Evolutionary conservation across 257 asterid species (phyloP).

Genomic region (Lycium barbarum): DNA sequence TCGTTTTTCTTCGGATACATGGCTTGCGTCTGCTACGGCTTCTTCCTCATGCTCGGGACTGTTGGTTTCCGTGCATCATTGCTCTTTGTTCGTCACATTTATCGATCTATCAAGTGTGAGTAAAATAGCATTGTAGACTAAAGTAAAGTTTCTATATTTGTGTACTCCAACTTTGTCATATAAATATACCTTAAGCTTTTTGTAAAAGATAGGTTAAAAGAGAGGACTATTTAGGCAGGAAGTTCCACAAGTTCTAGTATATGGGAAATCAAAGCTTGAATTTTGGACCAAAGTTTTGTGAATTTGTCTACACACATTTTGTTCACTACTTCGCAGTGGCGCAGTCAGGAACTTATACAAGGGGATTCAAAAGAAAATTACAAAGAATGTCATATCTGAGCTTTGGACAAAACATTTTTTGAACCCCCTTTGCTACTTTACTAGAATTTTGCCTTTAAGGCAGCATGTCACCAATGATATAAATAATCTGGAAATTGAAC

Average conservation of each 20-base stretch:
- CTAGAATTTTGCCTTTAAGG: too few relatives aligned
- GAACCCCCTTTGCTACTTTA: too few relatives aligned
- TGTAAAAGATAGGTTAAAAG: constrained; percentile 11
- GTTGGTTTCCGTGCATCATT: constrained; percentile 37
- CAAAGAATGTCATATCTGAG: too few relatives aligned
- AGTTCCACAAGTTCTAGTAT: neutral
- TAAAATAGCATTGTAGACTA: constrained; percentile 22
- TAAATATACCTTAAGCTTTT: neutral
- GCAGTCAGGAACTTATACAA: too few relatives aligned
- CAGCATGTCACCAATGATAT: too few relatives aligned
- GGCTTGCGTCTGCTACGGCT: constrained; percentile 43
- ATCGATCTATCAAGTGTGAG: constrained; percentile 40
- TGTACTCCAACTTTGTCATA: neutral
- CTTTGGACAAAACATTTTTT: too few relatives aligned
- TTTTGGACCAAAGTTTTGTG: neutral
- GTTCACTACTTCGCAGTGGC: neutral
- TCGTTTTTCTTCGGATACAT: constrained; percentile 48
- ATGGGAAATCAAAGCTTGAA: neutral
- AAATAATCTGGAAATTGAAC: too few relatives aligned
- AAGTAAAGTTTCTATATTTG: neutral
- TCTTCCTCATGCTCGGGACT: constrained; percentile 45
- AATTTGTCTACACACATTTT: neutral
- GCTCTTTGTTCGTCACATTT: constrained; percentile 39
- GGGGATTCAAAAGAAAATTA: too few relatives aligned
- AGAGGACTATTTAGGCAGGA: neutral